Evolutionary conservation across 768 basidiomycete species (phyloP).

Genomic region (Tremella mesenterica): DNA sequence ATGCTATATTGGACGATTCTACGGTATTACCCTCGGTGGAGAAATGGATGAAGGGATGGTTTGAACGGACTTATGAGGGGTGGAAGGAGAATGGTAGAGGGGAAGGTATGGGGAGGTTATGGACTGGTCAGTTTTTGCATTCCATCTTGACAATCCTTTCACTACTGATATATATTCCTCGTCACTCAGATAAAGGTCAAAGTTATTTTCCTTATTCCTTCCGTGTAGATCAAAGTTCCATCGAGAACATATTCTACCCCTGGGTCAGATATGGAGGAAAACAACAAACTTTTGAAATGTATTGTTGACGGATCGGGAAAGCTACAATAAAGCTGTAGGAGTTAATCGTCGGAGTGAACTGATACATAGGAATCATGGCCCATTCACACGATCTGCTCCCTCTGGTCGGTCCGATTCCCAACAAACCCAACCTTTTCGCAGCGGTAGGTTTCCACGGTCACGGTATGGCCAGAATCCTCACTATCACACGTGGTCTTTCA

Average conservation of each 20-base stretch:
- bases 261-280: too few relatives aligned
- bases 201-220: too few relatives aligned
- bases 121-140: conserved; percentile 20
- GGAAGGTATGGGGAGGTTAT: conserved; percentile 17
- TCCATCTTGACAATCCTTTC: too few relatives aligned
- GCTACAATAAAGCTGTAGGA: too few relatives aligned
- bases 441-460: neutral
- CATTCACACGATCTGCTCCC: conserved; percentile 23
- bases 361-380: too few relatives aligned
- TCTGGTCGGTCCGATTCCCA: conserved; percentile 19
- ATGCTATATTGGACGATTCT: conserved; percentile 15
- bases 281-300: too few relatives aligned
- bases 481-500: conserved; percentile 6
- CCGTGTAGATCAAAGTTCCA: too few relatives aligned
- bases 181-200: too few relatives aligned
- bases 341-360: too few relatives aligned
- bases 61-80: conserved; percentile 5
- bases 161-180: too few relatives aligned
- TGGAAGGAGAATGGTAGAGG: conserved; percentile 17
- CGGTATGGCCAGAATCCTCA: conserved; percentile 15
- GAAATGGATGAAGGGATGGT: neutral
- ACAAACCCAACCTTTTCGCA: conserved; percentile 8
- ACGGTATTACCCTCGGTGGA: neutral
- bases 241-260: too few relatives aligned
- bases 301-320: too few relatives aligned